A percentile compares a stretch with the other conserved stretches of the same genome.
phyloP scores from a whole-genome alignment of 306 rosid species.

The Glycine soja region DNA sequence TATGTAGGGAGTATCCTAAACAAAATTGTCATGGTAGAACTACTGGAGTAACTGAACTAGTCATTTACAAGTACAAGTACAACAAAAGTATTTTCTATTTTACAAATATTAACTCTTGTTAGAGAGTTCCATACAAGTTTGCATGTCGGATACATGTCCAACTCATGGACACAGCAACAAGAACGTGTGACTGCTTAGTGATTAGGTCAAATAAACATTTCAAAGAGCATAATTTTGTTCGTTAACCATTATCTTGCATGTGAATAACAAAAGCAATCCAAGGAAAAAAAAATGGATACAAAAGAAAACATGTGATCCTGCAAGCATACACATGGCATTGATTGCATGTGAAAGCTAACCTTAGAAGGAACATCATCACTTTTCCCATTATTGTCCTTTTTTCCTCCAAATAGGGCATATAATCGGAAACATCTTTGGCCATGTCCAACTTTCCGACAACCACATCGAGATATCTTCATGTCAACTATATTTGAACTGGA shows the following conservation, averaged over 20 bases:
- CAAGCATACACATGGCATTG: background rate
- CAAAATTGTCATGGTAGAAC: background rate
- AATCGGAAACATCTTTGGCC: constrained; percentile 54
- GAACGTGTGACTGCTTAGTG: background rate
- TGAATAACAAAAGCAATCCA: background rate
- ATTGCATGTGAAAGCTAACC: constrained; percentile 55
- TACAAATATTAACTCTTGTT: background rate
- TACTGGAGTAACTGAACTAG: background rate
- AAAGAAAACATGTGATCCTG: background rate
- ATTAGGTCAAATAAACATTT: constrained; percentile 15
- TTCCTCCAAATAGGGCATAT: constrained; percentile 67
- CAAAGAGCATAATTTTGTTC: constrained; percentile 1
- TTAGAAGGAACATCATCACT: constrained; percentile 70
- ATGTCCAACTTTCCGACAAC: constrained; percentile 48
- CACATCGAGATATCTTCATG: constrained; percentile 44
- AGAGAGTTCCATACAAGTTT: background rate
- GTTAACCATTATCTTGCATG: background rate
- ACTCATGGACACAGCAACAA: background rate
- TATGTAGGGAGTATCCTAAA: background rate
- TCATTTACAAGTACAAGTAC: constrained; percentile 20
- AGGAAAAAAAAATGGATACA: background rate
- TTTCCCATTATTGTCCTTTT: constrained; percentile 69
- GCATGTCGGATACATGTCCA: background rate
- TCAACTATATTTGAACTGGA: constrained; percentile 58
- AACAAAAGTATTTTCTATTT: no score